Percentiles rank a stretch among this genome's conserved stretches.
phyloP scores from a whole-genome alignment of 495 filamentous ascomycete genomes.

The Talaromyces adpressus region DNA sequence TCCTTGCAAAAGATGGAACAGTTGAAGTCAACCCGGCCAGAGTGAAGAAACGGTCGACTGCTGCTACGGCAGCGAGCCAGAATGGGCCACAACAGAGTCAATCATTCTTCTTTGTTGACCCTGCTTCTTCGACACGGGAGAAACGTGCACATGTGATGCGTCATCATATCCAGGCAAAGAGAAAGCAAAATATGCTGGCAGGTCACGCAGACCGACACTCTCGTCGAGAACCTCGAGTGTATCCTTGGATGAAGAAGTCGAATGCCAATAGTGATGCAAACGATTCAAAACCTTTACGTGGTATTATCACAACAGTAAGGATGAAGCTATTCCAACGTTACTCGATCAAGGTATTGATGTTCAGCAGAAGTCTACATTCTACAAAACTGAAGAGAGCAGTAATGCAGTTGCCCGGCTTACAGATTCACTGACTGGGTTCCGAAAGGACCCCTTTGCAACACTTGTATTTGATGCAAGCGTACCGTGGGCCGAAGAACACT shows the following conservation, averaged over 20 bases:
- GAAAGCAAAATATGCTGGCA: conserved; percentile 27
- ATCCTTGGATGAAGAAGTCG: conserved; percentile 19
- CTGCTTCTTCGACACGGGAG: conserved; percentile 36
- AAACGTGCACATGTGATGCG: conserved; percentile 44
- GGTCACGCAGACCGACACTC: conserved; percentile 14
- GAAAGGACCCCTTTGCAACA: conserved; percentile 24
- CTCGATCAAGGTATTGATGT: not conserved
- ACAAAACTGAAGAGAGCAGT: not conserved
- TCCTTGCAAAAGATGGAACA: not conserved
- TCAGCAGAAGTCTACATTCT: not conserved
- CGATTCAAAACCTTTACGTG: not conserved
- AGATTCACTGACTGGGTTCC: not conserved
- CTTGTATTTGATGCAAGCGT: conserved; percentile 21
- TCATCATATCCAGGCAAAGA: conserved; percentile 42
- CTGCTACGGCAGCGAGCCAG: not conserved
- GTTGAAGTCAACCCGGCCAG: not conserved
- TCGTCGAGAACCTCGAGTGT: conserved; percentile 14
- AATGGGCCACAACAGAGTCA: conserved; percentile 13
- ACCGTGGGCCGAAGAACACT: conserved; percentile 12
- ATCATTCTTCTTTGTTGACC: conserved; percentile 40
- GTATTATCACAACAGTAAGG: not conserved
- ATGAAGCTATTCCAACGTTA: not conserved
- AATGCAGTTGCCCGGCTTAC: not conserved
- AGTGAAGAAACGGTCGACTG: conserved; percentile 4
- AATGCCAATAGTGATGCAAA: not conserved